These are phyloP conservation scores for Filobasidium floriforme DNA, from an alignment of 768 basidiomycete species.

Conservation along the genomic window DNA sequence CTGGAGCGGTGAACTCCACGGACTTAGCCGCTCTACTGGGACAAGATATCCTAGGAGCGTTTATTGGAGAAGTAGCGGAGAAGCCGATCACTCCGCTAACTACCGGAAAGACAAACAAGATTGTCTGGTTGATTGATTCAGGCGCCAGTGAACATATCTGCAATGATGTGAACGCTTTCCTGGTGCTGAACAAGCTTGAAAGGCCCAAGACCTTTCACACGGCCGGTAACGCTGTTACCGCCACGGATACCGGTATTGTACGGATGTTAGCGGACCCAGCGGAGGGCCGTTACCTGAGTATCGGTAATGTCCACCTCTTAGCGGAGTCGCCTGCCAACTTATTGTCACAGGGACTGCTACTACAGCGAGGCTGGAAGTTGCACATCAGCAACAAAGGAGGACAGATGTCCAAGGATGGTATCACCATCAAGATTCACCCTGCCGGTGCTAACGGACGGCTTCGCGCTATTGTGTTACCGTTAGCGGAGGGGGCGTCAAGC, in stretches of 20 bases:
- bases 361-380: conserved; percentile 7
- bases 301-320: conserved; percentile 5
- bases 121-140: conserved; percentile 11
- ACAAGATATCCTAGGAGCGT: conserved; percentile 8
- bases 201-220: conserved; percentile 10
- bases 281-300: not conserved
- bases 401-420: not conserved
- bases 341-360: not conserved
- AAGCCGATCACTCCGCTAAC: not conserved
- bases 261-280: not conserved
- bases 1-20: not conserved
- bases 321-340: conserved; percentile 4
- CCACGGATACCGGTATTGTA: not conserved
- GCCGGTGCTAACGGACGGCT: conserved; percentile 12
- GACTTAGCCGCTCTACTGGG: not conserved
- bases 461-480: conserved; percentile 4
- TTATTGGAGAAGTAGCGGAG: not conserved
- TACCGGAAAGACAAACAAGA: conserved; percentile 2
- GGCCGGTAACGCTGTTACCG: conserved; percentile 3
- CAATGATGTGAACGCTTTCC: conserved; percentile 2
- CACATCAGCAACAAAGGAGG: conserved; percentile 7
- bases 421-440: conserved; percentile 1
- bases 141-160: conserved; percentile 18
- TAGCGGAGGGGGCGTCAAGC: not conserved
- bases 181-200: not conserved